These are phyloP conservation scores for Lachnellula occidentalis DNA, from an alignment of 2,329 filamentous ascomycete species.

Conservation along the genomic window DNA sequence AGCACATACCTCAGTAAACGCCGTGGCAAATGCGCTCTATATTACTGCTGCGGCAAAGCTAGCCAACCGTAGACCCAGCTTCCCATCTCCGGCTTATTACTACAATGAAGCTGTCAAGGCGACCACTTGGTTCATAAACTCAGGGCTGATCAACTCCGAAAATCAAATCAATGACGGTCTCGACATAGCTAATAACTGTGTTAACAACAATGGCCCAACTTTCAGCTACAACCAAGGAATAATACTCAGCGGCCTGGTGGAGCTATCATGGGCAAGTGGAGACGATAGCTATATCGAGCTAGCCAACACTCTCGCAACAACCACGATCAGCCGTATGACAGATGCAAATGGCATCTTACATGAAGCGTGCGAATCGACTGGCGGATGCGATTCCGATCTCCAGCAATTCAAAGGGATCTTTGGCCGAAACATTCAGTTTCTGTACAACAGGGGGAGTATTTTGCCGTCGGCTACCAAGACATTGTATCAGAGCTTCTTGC, in stretches of 20 bases:
- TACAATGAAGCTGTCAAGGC: constrained; percentile 48
- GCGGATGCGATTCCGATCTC: constrained; percentile 39
- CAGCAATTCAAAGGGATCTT: constrained; percentile 71
- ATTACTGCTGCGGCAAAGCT: constrained; percentile 49
- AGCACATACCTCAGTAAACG: constrained; percentile 45
- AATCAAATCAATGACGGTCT: constrained; percentile 51
- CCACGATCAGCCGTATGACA: constrained; percentile 42
- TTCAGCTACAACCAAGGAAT: constrained; percentile 59
- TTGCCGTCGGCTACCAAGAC: constrained; percentile 40
- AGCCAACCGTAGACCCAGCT: constrained; percentile 50
- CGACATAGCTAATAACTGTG: constrained; percentile 38
- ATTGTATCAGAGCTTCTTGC: constrained; percentile 49
- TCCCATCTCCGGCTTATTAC: constrained; percentile 44
- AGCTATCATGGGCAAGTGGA: constrained; percentile 48
- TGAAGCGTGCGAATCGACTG: constrained; percentile 46
- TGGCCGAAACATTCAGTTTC: constrained; percentile 54
- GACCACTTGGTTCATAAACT: constrained; percentile 45
- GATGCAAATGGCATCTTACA: constrained; percentile 44
- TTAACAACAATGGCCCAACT: constrained; percentile 38
- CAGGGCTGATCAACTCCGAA: constrained; percentile 41
- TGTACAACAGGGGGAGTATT: constrained; percentile 38
- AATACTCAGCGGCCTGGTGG: constrained; percentile 51
- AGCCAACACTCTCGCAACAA: constrained; percentile 49
- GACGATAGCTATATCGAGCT: constrained; percentile 36
- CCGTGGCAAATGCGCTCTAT: constrained; percentile 54